Evolutionary conservation across 2,329 filamentous ascomycete species (phyloP).

Genomic region (Colletotrichum abscissum): DNA sequence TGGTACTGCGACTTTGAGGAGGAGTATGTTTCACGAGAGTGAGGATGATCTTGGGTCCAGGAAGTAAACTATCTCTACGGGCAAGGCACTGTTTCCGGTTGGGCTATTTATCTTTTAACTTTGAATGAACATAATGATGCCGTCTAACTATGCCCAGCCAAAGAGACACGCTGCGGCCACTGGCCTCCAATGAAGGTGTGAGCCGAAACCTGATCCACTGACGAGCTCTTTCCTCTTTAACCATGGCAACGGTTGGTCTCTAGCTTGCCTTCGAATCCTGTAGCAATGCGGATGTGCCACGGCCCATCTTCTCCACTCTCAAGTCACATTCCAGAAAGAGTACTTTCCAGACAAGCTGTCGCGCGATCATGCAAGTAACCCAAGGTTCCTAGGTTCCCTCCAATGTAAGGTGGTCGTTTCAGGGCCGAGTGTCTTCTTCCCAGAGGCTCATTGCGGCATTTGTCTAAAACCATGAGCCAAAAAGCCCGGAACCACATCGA

Average conservation of each 20-base stretch:
- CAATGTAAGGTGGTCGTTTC: neutral
- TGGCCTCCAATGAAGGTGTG: neutral
- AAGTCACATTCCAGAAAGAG: neutral
- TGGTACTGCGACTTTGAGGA: conserved; percentile 41
- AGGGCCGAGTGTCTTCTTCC: too few species aligned
- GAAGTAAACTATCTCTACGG: neutral
- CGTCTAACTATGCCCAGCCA: neutral
- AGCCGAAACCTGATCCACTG: neutral
- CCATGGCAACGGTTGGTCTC: neutral
- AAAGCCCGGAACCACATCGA: too few species aligned
- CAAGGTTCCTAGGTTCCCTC: neutral
- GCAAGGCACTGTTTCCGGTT: neutral
- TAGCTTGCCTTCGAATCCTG: neutral
- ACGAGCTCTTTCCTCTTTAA: neutral
- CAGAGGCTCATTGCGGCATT: too few species aligned
- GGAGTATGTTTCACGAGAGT: conserved; percentile 55
- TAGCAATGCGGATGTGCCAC: neutral
- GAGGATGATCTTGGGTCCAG: conserved; percentile 46
- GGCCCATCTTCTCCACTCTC: neutral
- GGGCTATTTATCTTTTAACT: rapidly evolving
- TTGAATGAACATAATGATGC: neutral
- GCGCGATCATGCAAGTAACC: rapidly evolving
- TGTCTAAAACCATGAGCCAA: too few species aligned
- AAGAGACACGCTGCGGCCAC: neutral
- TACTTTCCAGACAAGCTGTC: rapidly evolving